A percentile compares a stretch with the other conserved stretches of the same genome.
Evolutionary conservation across 2,329 filamentous ascomycete genomes (phyloP).

Genomic region (Pseudogymnoascus sp.): DNA sequence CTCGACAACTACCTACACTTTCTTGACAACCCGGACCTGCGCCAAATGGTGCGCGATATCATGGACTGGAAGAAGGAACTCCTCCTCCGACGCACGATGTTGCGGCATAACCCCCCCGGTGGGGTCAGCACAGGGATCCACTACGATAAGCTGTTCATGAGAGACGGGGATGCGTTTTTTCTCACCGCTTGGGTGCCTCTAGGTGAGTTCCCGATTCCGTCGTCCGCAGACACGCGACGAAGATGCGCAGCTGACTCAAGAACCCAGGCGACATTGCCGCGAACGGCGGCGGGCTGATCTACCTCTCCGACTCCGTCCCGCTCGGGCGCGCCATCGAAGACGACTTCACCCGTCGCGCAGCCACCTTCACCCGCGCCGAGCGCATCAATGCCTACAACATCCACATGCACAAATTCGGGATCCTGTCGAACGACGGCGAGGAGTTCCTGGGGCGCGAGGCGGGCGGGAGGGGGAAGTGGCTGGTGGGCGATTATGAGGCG

Average conservation of each 20-base stretch:
- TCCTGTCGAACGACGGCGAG: conserved; percentile 2
- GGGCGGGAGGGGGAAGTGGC: conserved; percentile 24
- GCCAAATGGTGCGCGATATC: conserved; percentile 42
- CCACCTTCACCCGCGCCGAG: neutral
- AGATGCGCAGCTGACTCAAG: conserved; percentile 18
- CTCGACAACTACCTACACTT: neutral
- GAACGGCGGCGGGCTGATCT: conserved; percentile 36
- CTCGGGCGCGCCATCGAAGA: conserved; percentile 34
- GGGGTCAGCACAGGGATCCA: conserved; percentile 46
- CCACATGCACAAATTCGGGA: neutral
- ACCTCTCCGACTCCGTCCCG: conserved; percentile 32
- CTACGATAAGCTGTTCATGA: conserved; percentile 45
- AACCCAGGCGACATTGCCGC: conserved; percentile 28
- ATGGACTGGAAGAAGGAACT: conserved; percentile 47
- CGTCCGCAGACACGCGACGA: neutral
- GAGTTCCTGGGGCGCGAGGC: conserved; percentile 22
- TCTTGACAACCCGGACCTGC: conserved; percentile 36
- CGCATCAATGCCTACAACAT: neutral
- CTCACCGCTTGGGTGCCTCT: conserved; percentile 47
- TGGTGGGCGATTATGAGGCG: conserved; percentile 32
- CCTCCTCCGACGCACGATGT: conserved; percentile 37
- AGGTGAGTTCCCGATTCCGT: conserved; percentile 27
- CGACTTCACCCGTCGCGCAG: conserved; percentile 28
- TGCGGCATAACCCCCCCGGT: conserved; percentile 43
- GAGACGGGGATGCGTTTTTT: conserved; percentile 40